These are phyloP conservation scores for Ophiostoma triangulosporum DNA, from an alignment of 2,329 filamentous ascomycete species.

Conservation along the genomic window DNA sequence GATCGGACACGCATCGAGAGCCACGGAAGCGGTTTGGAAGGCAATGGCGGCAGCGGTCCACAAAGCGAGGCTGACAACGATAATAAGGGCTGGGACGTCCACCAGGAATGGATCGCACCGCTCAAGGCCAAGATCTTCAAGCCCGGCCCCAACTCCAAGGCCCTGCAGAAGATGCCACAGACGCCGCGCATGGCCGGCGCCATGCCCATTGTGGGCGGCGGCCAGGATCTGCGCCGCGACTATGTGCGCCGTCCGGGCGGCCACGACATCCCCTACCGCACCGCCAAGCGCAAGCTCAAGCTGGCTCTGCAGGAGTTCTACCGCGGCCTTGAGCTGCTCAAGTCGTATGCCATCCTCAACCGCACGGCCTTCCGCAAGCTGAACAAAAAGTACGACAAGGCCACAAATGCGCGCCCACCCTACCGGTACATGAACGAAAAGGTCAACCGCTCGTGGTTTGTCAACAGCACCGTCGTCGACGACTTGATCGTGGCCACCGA, in stretches of 20 bases:
- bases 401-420: slow-evolving; percentile 61
- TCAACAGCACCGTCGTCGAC: slow-evolving; percentile 75
- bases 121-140: slow-evolving; percentile 40
- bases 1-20: not conserved
- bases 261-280: slow-evolving; percentile 65
- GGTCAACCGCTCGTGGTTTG: slow-evolving; percentile 82
- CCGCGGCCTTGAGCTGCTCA: slow-evolving; percentile 77
- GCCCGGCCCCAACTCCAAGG: slow-evolving; percentile 47
- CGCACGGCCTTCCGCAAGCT: slow-evolving; percentile 91
- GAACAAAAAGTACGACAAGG: slow-evolving; percentile 98
- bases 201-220: slow-evolving; percentile 4
- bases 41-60: slow-evolving; percentile 10
- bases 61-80: slow-evolving; percentile 17
- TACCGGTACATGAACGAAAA: slow-evolving; percentile 81
- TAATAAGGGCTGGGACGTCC: slow-evolving; percentile 10
- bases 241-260: slow-evolving; percentile 35
- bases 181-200: slow-evolving; percentile 31
- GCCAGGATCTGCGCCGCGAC: slow-evolving; percentile 27
- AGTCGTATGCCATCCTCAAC: slow-evolving; percentile 82
- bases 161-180: slow-evolving; percentile 38
- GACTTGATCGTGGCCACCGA: slow-evolving; percentile 68
- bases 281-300: slow-evolving; percentile 85
- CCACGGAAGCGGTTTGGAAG: not conserved
- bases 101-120: slow-evolving; percentile 34
- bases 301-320: slow-evolving; percentile 87